Percentiles rank a stretch among this genome's conserved stretches.
Conservation (phyloP, 768 basidiomycete species). For the Pleurotus eryngii region DNA sequence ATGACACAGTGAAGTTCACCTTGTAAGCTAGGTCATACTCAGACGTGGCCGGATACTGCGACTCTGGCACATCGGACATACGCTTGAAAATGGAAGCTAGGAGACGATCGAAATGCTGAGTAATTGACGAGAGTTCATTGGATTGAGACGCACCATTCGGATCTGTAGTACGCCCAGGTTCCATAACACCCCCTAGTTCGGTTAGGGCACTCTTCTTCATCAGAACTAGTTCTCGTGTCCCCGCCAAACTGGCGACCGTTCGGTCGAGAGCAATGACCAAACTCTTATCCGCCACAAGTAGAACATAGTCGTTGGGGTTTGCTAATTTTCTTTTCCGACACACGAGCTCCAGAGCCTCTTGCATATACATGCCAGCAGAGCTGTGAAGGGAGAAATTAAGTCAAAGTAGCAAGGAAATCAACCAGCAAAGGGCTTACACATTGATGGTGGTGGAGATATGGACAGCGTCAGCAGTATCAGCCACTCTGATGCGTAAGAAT, state of each 20-base stretch:
- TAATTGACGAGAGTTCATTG: too few species aligned
- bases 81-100: conserved; percentile 92
- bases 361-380: conserved; percentile 93
- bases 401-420: background rate
- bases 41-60: conserved; percentile 54
- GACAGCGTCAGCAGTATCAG: conserved; percentile 75
- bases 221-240: conserved; percentile 77
- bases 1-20: conserved; percentile 34
- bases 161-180: conserved; percentile 74
- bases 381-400: conserved; percentile 29
- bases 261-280: conserved; percentile 89
- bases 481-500: conserved; percentile 79
- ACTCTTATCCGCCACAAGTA: conserved; percentile 65
- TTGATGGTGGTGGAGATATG: conserved; percentile 89
- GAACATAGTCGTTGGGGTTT: conserved; percentile 78
- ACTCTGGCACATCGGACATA: conserved; percentile 70
- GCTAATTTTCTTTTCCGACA: conserved; percentile 66
- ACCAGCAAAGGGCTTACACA: conserved; percentile 56
- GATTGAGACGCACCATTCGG: conserved; percentile 67
- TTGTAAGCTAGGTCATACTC: conserved; percentile 88
- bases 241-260: conserved; percentile 93
- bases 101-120: background rate
- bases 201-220: conserved; percentile 77
- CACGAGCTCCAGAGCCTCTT: conserved; percentile 87
- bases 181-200: conserved; percentile 64